A percentile compares a stretch with the other conserved stretches of the same genome.
phyloP scores from a whole-genome alignment of 2,329 filamentous ascomycete species.

The Metarhizium guizhouense region DNA sequence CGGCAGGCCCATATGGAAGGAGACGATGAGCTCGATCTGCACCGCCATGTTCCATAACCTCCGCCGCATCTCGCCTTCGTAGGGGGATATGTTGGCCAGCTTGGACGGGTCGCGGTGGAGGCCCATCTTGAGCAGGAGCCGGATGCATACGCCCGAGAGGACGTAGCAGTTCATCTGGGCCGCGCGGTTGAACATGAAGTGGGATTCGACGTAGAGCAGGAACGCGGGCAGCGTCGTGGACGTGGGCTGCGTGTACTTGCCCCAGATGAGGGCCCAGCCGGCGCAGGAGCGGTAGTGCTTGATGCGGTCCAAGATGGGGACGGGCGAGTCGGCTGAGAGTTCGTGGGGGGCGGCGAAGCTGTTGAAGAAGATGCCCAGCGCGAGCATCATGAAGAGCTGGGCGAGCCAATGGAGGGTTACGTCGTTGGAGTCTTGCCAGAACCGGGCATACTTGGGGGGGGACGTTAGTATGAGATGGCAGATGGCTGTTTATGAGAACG shows the following conservation, averaged over 20 bases:
- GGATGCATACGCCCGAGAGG: constrained; percentile 38
- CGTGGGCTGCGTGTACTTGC: constrained; percentile 41
- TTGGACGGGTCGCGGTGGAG: constrained; percentile 47
- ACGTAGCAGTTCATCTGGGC: constrained; percentile 45
- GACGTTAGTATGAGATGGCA: background rate
- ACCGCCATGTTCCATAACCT: constrained; percentile 25
- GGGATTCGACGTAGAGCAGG: constrained; percentile 41
- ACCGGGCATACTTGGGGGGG: constrained; percentile 36
- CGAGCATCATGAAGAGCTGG: constrained; percentile 39
- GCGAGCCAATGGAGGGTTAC: constrained; percentile 39
- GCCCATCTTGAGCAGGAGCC: constrained; percentile 49
- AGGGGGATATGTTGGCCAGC: constrained; percentile 39
- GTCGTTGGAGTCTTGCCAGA: constrained; percentile 34
- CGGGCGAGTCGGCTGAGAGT: constrained; percentile 29
- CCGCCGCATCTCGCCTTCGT: constrained; percentile 43
- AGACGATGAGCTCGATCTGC: constrained; percentile 55
- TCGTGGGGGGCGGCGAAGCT: constrained; percentile 35
- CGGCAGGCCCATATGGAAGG: constrained; percentile 60
- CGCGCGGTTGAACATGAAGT: constrained; percentile 42
- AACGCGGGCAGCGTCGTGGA: constrained; percentile 40
- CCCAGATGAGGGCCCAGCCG: constrained; percentile 40
- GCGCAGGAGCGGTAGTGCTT: constrained; percentile 38
- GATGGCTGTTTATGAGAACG: background rate
- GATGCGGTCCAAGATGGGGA: constrained; percentile 35
- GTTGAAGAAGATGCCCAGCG: constrained; percentile 35